phyloP scores from a whole-genome alignment of 306 rosid genomes.

The Elaeagnus macrophylla region DNA sequence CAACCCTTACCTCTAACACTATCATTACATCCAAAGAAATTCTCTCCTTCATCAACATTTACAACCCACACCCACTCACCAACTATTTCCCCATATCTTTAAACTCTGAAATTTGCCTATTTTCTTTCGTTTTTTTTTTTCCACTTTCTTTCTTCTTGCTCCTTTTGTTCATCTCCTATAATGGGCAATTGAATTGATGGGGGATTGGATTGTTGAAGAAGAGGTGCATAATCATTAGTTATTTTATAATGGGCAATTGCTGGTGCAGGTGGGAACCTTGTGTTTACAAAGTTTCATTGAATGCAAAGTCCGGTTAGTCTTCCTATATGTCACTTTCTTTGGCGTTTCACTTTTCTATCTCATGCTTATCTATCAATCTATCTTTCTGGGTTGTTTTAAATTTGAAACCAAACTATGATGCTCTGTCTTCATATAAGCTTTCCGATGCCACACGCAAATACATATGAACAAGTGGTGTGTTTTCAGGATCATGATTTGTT shows the following conservation, averaged over 20 bases:
- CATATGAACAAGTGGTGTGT: too few species aligned
- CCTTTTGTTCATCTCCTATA: slow-evolving; percentile 12
- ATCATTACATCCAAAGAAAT: slow-evolving; percentile 61
- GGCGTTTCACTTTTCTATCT: neutral
- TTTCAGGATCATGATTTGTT: too few species aligned
- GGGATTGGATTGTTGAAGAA: slow-evolving; percentile 36
- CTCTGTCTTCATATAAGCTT: too few species aligned
- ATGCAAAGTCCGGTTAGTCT: slow-evolving; percentile 77
- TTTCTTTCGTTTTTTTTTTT: neutral
- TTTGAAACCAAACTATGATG: too few species aligned
- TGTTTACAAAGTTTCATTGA: slow-evolving; percentile 72
- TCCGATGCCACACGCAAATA: too few species aligned
- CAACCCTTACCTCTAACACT: slow-evolving; percentile 22
- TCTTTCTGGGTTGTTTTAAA: neutral
- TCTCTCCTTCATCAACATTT: slow-evolving; percentile 23
- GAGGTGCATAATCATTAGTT: slow-evolving; percentile 15
- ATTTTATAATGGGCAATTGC: slow-evolving; percentile 77
- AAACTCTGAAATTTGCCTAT: neutral
- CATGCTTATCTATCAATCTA: neutral
- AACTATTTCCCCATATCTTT: slow-evolving; percentile 9
- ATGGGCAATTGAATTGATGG: slow-evolving; percentile 19
- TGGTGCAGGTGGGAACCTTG: slow-evolving; percentile 55
- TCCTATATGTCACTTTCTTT: neutral
- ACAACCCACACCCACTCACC: neutral
- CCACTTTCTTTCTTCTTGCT: neutral